Evolutionary conservation across 108 stramenopile species (phyloP).

Genomic region (Cyclotella baltica): DNA sequence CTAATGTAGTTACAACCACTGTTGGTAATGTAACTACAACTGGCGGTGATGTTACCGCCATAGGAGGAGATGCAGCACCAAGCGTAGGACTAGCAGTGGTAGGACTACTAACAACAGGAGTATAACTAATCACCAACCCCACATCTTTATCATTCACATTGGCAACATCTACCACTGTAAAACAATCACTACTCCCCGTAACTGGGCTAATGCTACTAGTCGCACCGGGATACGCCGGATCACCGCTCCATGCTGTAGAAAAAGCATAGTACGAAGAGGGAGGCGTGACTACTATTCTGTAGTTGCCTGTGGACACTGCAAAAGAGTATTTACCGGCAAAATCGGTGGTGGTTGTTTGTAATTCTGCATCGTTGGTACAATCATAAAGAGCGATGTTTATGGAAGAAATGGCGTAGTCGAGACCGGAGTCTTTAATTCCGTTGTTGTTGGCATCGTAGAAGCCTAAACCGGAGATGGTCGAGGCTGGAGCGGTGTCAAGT

Average conservation of each 20-base stretch:
- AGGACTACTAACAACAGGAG: neutral
- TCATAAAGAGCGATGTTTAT: neutral
- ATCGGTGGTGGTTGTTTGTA: neutral
- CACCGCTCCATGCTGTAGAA: neutral
- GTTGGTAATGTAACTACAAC: neutral
- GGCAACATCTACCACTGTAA: neutral
- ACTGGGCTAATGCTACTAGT: neutral
- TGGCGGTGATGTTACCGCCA: neutral
- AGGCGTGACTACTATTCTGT: neutral
- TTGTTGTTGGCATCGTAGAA: conserved; percentile 22
- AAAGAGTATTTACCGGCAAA: neutral
- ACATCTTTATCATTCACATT: neutral
- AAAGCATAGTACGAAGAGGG: conserved; percentile 2
- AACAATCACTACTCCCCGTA: neutral
- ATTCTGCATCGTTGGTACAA: neutral
- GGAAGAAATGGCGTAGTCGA: neutral
- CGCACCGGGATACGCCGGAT: neutral
- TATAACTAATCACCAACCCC: neutral
- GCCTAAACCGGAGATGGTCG: neutral
- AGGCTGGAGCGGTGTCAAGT: neutral
- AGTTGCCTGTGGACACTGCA: neutral
- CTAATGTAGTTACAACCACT: neutral
- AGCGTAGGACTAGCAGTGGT: neutral
- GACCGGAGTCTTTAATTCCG: neutral
- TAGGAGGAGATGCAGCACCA: neutral